Percentiles rank a stretch among this genome's conserved stretches.
phyloP scores from a whole-genome alignment of 2,329 filamentous ascomycete species.

The Fusarium nodosum region DNA sequence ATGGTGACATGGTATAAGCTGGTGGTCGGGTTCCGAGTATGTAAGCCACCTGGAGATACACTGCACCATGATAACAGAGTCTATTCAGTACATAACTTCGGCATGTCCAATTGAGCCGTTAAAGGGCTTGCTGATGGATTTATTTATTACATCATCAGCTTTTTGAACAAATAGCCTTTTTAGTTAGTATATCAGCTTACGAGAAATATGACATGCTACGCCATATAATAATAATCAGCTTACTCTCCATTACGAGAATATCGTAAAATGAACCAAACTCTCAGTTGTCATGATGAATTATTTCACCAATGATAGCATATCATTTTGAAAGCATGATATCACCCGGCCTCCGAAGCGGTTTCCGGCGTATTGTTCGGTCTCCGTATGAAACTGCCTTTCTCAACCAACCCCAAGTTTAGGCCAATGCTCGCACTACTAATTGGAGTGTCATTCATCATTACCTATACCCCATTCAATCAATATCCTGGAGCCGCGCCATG shows the following conservation, averaged over 20 bases:
- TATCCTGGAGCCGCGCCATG: slow-evolving; percentile 23
- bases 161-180: background rate
- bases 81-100: background rate
- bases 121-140: background rate
- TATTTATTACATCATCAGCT: background rate
- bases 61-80: background rate
- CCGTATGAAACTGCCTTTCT: slow-evolving; percentile 27
- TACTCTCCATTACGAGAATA: slow-evolving; percentile 8
- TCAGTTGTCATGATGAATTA: background rate
- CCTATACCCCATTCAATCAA: slow-evolving; percentile 30
- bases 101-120: background rate
- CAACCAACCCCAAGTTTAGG: slow-evolving; percentile 24
- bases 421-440: slow-evolving; percentile 19
- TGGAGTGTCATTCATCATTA: slow-evolving; percentile 13
- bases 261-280: background rate
- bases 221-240: background rate
- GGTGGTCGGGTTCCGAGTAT: slow-evolving; percentile 36
- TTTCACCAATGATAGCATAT: background rate
- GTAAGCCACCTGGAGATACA: slow-evolving; percentile 16
- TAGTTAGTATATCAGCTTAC: background rate
- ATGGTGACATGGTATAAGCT: slow-evolving; percentile 3
- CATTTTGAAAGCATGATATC: background rate
- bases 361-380: slow-evolving; percentile 38
- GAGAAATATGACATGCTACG: background rate
- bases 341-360: slow-evolving; percentile 41